A percentile compares a stretch with the other conserved stretches of the same genome.
Conservation (phyloP, 306 rosid species). For the Casuarina cunninghamiana region DNA sequence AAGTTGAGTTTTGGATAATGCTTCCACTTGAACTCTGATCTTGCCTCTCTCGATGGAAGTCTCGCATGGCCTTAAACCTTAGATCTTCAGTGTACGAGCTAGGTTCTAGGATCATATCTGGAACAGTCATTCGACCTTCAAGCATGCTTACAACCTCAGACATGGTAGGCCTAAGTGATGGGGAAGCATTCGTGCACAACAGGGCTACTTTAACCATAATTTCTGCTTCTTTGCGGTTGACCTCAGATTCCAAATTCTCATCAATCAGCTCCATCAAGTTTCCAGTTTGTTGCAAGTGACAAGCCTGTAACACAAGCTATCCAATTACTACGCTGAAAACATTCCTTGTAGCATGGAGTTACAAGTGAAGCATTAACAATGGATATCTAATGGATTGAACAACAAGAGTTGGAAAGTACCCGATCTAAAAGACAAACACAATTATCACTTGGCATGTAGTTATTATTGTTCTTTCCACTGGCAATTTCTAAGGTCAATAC, state of each 20-base stretch:
- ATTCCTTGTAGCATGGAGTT: too few relatives aligned
- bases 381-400: not conserved
- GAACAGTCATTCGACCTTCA: too few relatives aligned
- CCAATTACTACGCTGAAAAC: too few relatives aligned
- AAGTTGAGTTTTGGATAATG: not conserved
- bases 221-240: not conserved
- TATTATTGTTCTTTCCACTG: too few relatives aligned
- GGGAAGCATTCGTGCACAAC: too few relatives aligned
- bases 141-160: too few relatives aligned
- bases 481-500: too few relatives aligned
- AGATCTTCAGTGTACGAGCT: not conserved
- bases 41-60: not conserved
- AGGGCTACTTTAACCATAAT: not conserved
- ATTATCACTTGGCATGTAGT: too few relatives aligned
- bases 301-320: not conserved
- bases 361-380: not conserved
- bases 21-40: too few relatives aligned
- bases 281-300: not conserved
- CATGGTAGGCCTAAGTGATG: too few relatives aligned
- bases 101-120: too few relatives aligned
- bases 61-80: constrained; percentile 6
- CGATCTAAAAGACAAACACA: not conserved
- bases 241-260: not conserved
- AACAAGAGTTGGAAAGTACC: constrained; percentile 35
- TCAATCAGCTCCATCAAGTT: constrained; percentile 1